Evolutionary conservation across 1,139 yeast species (phyloP), one percentile per base, ranked within the genome.

Genomic region (Magnusiomyces paraingens): DNA sequence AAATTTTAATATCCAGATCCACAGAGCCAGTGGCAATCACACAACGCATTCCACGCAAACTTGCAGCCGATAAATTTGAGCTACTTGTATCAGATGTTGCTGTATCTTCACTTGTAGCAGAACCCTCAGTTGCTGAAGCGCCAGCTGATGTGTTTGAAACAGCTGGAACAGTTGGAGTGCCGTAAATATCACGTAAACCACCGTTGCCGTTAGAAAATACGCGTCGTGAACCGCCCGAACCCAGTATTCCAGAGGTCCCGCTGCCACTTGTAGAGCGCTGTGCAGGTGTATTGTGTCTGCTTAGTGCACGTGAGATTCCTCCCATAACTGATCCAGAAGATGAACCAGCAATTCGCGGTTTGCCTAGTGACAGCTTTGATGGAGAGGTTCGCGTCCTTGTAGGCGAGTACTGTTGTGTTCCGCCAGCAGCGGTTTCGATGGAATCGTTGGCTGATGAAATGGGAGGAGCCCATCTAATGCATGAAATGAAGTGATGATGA

Each of bases 1-100:
- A 93, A 4, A 93, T 73, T 64, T 87, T 88, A 55, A 93, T 86
- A 0, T 91, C 84, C 36, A 86, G 73, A 66, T 93, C 98, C 2
- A 84, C 79, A 1, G 94, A 83, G 0, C 98, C 99, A 0, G 96
- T 85, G 8, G 84, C 96, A 66, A 88, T 57, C 14, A 69, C 66
- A 51, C 72, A 68, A 42, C 73, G 58, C 51, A 67, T 61, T 47
- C 58, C 58, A 12, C 59, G 57, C 22, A 57, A 52, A 40, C 56
- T 52, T 47, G 41, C 55, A 40, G 56, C 55, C 40, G 51, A 46
- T 45, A 49, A 47, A 38, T 26, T 26, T 8, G 32, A 5, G 17
- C 47, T 15, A 21, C 32, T 18, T 44, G 42, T 21, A 42, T 42
- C 32, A 26, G 32, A 8, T 4, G 32, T 8, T 26, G 32, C 8